Evolutionary conservation across 257 asterid species (phyloP), one percentile per base, ranked within the genome.

Genomic region (Apocynum venetum): DNA sequence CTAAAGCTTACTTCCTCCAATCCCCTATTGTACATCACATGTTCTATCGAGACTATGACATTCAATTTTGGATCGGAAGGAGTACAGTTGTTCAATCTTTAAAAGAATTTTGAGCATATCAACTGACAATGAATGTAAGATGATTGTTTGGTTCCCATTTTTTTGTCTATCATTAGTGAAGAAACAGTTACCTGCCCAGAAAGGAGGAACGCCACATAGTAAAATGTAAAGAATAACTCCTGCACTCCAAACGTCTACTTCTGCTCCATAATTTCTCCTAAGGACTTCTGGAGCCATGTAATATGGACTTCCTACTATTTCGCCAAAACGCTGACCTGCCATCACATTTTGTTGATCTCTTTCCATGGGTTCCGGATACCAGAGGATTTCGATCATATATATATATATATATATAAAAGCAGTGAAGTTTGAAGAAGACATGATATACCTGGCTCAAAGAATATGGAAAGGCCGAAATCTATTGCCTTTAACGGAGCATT

Each of bases 221-320:
- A 91, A 82, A 60, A 93, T 93, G 88, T 93, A 93, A 9, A 93
- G 96, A 82, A 91, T 93, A 68, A 93, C 92, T n/a, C 98, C 98
- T 0, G 94, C 84, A 82, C 98, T 91, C 98, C 98, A 93, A 12
- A 91, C 85, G 81, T 93, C 98, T 15, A 90, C 82, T 79, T 91
- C 96, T 55, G 87, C 79, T 67, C 96, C 93, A 79, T 93, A 93
- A 74, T 85, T 88, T 11, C 98, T 86, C 71, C 92, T 72, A 7
- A 93, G 89, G 35, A 93, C 96, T 86, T 93, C 98, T 0, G 98
- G 96, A 64, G 98, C 98, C 97, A 93, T 93, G 89, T 93, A 93
- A 72, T 93, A 93, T 13, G 98, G 98, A 80, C 98, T 93, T 80
- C 98, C 97, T 49, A 93, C 97, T 1, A 93, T 93, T 85, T 93